Conservation (phyloP, 2,329 filamentous ascomycete species). For the Blastomyces gilchristii region DNA sequence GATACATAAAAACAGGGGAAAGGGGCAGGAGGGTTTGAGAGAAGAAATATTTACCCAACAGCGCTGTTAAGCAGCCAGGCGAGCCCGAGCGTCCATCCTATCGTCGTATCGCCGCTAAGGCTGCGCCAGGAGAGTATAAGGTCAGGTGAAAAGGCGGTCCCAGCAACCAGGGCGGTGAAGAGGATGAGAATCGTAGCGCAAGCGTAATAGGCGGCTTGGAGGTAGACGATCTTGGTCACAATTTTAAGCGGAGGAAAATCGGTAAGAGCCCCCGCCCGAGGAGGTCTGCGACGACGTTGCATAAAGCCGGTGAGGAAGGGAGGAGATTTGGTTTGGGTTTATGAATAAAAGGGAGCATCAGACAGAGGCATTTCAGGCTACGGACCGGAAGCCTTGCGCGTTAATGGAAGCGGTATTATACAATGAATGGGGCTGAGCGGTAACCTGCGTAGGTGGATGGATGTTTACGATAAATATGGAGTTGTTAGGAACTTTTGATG, state of each 20-base stretch:
- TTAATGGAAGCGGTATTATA: not conserved
- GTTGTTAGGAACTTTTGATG: not conserved
- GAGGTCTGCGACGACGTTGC: constrained; percentile 50
- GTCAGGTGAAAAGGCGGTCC: constrained; percentile 48
- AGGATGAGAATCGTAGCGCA: constrained; percentile 52
- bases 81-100: constrained; percentile 58
- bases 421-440: not conserved
- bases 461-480: not conserved
- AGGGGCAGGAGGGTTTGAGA: not conserved
- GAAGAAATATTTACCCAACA: constrained; percentile 43
- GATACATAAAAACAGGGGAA: constrained; percentile 11
- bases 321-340: not conserved
- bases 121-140: constrained; percentile 54
- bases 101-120: constrained; percentile 55
- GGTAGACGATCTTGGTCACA: constrained; percentile 53
- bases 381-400: not conserved
- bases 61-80: constrained; percentile 59
- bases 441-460: not conserved
- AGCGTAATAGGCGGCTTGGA: constrained; percentile 56
- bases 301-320: constrained; percentile 23
- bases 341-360: not conserved
- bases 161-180: constrained; percentile 58
- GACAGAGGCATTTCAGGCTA: not conserved
- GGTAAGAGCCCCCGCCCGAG: constrained; percentile 54
- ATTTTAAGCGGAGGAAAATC: constrained; percentile 59